Evolutionary conservation across 345 rosid species (phyloP), one percentile per base, ranked within the genome.

Genomic region (Eutrema heterophyllum): DNA sequence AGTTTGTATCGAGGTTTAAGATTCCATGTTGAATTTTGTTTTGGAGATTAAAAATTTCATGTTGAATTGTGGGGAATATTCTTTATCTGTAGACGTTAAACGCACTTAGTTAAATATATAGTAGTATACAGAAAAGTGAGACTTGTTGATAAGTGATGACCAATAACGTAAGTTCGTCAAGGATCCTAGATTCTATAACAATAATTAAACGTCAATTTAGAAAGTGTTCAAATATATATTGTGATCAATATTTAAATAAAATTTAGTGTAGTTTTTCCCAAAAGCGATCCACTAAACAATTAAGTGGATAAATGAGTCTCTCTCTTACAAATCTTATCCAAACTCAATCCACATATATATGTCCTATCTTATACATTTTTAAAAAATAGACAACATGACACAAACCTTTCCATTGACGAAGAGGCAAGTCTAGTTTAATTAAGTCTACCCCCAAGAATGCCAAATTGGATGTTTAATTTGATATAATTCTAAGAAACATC

Each of bases 261-360:
- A 51, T 60, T 40, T 60, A 59, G 21, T 74, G 48, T 61, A 68
- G 1, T 3, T 27, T 36, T 53, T 68, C 29, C 29, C 33, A 35
- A 76, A 69, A 62, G 79, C 59, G 75, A 76, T 69, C 32, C 13
- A 24, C 26, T 60, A 68, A 50, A 75, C 27, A 44, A 35, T 53
- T 14, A 51, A 52, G 56, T 75, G 79, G 79, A 75, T 68, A 75
- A 74, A 60, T 35, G 68, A 41, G 55, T 67, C 68, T 67, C 61
- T 39, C 68, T 69, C 65, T 69, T 53, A 12, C 70, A 62, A 75
- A 61, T 61, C 79, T 75, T 76, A 76, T 76, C 79, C 79, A 75
- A 60, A 51, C 51, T 67, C 66, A 58, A 24, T 51, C 48, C 40
- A 75, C 56, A 12, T 33, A 24, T 61, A 53, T 33, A 50, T 58